These are phyloP conservation scores for Coemansia brasiliensis DNA, from an alignment of 192 early-diverging fungal genomes.

Conservation along the genomic window DNA sequence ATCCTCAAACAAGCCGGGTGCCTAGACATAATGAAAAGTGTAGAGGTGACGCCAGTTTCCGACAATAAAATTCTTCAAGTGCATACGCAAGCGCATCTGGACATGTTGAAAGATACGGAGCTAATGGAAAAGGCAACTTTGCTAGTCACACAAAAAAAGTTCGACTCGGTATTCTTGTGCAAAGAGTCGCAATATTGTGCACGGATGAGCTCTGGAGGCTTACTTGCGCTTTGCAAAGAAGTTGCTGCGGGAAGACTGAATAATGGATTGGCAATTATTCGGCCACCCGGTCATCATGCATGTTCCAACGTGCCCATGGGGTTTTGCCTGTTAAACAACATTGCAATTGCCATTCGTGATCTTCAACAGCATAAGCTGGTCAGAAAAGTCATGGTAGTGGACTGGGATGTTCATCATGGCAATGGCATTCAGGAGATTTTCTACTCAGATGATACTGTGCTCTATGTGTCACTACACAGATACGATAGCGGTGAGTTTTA, in stretches of 20 bases:
- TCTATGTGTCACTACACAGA: conserved; percentile 88
- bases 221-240: conserved; percentile 69
- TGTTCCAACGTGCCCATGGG: conserved; percentile 75
- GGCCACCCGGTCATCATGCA: conserved; percentile 95
- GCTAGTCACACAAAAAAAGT: conserved; percentile 40
- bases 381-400: conserved; percentile 75
- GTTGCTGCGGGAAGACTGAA: conserved; percentile 64
- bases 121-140: conserved; percentile 51
- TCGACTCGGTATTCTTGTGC: conserved; percentile 74
- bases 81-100: conserved; percentile 56
- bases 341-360: conserved; percentile 76
- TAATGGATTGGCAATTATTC: conserved; percentile 84
- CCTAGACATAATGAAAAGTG: conserved; percentile 44
- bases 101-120: conserved; percentile 48
- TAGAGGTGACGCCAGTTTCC: conserved; percentile 11
- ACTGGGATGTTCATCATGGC: conserved; percentile 96
- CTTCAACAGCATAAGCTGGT: conserved; percentile 55
- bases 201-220: conserved; percentile 71
- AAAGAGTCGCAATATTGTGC: conserved; percentile 64
- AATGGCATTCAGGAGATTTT: conserved; percentile 91
- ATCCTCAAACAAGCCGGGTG: conserved; percentile 54
- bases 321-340: conserved; percentile 89
- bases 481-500: conserved; percentile 80
- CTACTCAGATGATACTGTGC: conserved; percentile 70
- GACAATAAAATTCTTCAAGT: conserved; percentile 50